Conservation (phyloP, 192 early-diverging fungal species). For the Rhizoclosmatium sp. region DNA sequence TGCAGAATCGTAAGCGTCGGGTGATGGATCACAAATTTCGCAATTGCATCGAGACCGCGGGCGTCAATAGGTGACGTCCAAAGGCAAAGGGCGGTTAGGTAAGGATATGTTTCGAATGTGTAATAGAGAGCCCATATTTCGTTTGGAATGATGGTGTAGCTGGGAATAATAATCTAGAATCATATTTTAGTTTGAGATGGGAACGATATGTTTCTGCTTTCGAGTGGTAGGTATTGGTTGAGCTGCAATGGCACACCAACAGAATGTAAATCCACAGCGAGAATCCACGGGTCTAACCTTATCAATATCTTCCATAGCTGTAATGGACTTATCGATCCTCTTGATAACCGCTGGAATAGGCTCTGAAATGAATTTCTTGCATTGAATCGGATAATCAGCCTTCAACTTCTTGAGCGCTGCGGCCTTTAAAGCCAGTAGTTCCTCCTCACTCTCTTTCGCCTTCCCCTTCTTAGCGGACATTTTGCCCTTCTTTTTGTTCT, state of each 20-base stretch:
- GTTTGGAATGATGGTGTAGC: conserved; percentile 34
- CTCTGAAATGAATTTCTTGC: conserved; percentile 53
- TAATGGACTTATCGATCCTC: conserved; percentile 44
- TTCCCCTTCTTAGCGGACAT: conserved; percentile 36
- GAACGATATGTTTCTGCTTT: no score
- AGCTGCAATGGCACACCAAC: no score
- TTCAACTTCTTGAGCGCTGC: conserved; percentile 21
- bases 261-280: conserved; percentile 1
- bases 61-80: conserved; percentile 41
- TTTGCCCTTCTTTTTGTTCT: conserved; percentile 2
- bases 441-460: conserved; percentile 29
- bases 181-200: no score
- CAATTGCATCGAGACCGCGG: conserved; percentile 46
- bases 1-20: conserved; percentile 46
- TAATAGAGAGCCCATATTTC: conserved; percentile 48
- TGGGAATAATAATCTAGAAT: conserved; percentile 43
- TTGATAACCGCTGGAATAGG: conserved; percentile 43
- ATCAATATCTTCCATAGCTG: conserved; percentile 44
- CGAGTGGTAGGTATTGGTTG: no score
- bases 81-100: conserved; percentile 41
- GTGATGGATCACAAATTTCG: conserved; percentile 39
- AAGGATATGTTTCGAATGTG: conserved; percentile 45
- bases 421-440: background rate
- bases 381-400: conserved; percentile 39
- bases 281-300: conserved; percentile 39